phyloP scores from a whole-genome alignment of 805 yeast species.

The Pichia exigua region DNA sequence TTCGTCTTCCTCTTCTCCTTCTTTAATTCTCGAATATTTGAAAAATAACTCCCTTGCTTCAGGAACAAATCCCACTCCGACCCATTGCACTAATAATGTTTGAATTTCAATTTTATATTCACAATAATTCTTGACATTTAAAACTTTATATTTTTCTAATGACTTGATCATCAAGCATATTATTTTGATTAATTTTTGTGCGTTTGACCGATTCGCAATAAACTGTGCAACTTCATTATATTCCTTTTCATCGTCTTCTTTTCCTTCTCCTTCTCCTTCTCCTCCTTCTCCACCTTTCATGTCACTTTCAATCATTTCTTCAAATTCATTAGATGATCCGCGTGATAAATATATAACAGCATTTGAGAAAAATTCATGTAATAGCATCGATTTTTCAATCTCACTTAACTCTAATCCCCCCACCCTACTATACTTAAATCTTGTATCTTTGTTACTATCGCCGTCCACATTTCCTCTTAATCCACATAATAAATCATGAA shows the following conservation, averaged over 20 bases:
- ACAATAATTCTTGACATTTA: conserved; percentile 33
- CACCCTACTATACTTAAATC: conserved; percentile 43
- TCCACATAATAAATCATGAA: conserved; percentile 52
- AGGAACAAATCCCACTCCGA: conserved; percentile 42
- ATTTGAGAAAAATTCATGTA: conserved; percentile 63
- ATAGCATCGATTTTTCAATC: conserved; percentile 55
- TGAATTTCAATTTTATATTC: conserved; percentile 57
- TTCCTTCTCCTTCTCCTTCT: not conserved
- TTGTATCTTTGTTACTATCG: conserved; percentile 5
- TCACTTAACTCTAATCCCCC: conserved; percentile 49
- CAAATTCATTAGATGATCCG: conserved; percentile 22
- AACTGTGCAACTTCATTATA: conserved; percentile 1
- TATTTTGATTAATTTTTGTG: conserved; percentile 38
- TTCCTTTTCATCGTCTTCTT: too few relatives aligned
- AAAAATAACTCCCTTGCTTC: conserved; percentile 53
- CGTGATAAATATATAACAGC: conserved; percentile 37
- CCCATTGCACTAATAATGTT: conserved; percentile 55
- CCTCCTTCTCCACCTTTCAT: not conserved
- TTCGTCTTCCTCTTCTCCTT: not conserved
- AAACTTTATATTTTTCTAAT: conserved; percentile 36
- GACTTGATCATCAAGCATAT: conserved; percentile 58
- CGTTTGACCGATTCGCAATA: conserved; percentile 27
- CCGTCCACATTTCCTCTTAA: conserved; percentile 38
- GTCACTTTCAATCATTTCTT: conserved; percentile 8
- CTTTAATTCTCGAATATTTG: conserved; percentile 7